These are phyloP conservation scores for Ajuga chamaepitys DNA, from an alignment of 257 asterid genomes.

Conservation along the genomic window DNA sequence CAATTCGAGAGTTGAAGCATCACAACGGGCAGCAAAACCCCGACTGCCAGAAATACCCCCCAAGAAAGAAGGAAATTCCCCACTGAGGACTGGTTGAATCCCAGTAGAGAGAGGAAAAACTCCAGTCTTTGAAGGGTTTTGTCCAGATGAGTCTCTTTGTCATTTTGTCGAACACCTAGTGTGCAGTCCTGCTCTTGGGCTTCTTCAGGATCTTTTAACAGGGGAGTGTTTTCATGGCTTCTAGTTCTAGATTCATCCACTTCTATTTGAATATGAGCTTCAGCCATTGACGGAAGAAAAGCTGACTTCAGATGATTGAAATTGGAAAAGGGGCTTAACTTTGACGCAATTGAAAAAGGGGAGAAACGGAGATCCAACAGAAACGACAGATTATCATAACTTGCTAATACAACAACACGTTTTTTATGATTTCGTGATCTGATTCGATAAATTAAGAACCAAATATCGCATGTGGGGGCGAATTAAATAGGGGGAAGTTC, in stretches of 20 bases:
- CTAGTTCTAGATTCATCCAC: conserved; percentile 34
- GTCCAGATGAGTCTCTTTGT: conserved; percentile 41
- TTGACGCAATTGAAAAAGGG: conserved; percentile 1
- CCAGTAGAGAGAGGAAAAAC: conserved; percentile 37
- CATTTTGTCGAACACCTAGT: conserved; percentile 25
- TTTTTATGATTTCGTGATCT: neutral
- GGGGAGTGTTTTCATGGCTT: conserved; percentile 31
- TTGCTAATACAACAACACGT: neutral
- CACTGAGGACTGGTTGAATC: conserved; percentile 54
- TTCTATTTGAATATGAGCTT: conserved; percentile 34
- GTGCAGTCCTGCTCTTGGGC: conserved; percentile 15
- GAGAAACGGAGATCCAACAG: neutral
- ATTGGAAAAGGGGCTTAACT: neutral
- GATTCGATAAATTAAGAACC: neutral
- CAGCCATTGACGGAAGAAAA: conserved; percentile 41
- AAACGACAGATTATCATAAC: conserved; percentile 6
- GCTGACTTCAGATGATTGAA: neutral
- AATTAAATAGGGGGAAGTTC: neutral
- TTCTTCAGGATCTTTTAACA: conserved; percentile 29
- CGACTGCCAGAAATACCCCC: conserved; percentile 44
- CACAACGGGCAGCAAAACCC: conserved; percentile 47
- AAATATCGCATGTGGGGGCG: conserved; percentile 17
- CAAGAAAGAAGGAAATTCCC: conserved; percentile 39
- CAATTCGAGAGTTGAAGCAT: conserved; percentile 58
- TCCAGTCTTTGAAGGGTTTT: conserved; percentile 46